Conservation (phyloP, 2,329 filamentous ascomycete species). For the Talaromyces islandicus region DNA sequence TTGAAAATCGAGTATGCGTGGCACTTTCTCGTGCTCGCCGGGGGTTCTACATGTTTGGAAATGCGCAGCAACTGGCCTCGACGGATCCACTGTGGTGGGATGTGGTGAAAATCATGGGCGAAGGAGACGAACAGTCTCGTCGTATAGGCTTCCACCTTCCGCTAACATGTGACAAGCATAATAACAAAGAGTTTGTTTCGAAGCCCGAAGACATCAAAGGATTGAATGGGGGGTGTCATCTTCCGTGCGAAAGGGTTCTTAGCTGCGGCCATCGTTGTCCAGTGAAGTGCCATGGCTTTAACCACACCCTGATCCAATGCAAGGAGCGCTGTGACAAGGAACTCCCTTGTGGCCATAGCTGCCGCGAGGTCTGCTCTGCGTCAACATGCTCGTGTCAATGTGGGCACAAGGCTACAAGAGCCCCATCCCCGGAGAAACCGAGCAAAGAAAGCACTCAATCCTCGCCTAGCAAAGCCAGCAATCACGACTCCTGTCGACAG, state of each 20-base stretch:
- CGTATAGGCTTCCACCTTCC: slow-evolving; percentile 52
- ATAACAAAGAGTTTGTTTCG: slow-evolving; percentile 45
- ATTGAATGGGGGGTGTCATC: slow-evolving; percentile 49
- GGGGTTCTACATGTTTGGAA: slow-evolving; percentile 82
- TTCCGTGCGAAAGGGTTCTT: slow-evolving; percentile 39
- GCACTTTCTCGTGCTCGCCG: slow-evolving; percentile 64
- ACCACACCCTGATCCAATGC: slow-evolving; percentile 33
- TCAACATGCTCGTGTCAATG: slow-evolving; percentile 27
- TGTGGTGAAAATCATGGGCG: slow-evolving; percentile 40
- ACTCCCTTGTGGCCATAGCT: slow-evolving; percentile 36
- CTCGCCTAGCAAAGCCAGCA: not conserved
- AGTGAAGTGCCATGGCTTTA: slow-evolving; percentile 46
- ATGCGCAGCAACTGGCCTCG: slow-evolving; percentile 51
- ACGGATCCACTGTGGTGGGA: slow-evolving; percentile 47
- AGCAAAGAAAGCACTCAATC: not conserved
- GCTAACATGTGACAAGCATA: slow-evolving; percentile 58
- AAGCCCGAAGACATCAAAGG: slow-evolving; percentile 16
- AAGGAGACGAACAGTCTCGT: slow-evolving; percentile 16
- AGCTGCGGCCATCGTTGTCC: slow-evolving; percentile 50
- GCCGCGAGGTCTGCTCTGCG: slow-evolving; percentile 24
- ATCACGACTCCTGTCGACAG: not conserved
- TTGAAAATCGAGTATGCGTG: slow-evolving; percentile 58
- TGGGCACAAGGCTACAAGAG: not conserved
- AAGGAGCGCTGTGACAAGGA: slow-evolving; percentile 23
- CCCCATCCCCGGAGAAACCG: not conserved